phyloP scores from a whole-genome alignment of 805 yeast genomes.

The Phaffomyces thermotolerans region DNA sequence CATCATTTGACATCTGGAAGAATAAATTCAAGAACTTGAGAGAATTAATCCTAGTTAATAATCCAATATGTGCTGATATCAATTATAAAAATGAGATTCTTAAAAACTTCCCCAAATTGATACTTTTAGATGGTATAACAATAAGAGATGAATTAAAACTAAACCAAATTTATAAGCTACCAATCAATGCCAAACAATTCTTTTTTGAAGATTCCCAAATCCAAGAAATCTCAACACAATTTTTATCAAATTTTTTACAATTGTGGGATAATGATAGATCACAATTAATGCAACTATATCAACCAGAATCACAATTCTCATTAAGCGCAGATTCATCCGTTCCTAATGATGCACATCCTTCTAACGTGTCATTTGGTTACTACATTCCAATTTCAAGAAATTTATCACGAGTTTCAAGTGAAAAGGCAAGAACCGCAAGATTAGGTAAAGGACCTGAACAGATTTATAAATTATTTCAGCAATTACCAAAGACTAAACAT shows the following conservation, averaged over 20 bases:
- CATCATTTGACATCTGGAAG: slow-evolving; percentile 65
- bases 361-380: slow-evolving; percentile 47
- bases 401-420: slow-evolving; percentile 49
- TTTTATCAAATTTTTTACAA: slow-evolving; percentile 65
- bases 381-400: slow-evolving; percentile 76
- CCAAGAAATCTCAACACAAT: slow-evolving; percentile 65
- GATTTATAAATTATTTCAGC: slow-evolving; percentile 52
- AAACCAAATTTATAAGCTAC: slow-evolving; percentile 43
- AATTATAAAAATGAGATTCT: slow-evolving; percentile 55
- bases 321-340: slow-evolving; percentile 66
- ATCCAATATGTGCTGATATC: slow-evolving; percentile 54
- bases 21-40: slow-evolving; percentile 66
- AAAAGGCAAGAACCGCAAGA: slow-evolving; percentile 48
- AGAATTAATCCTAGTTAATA: slow-evolving; percentile 71
- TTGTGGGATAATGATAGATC: slow-evolving; percentile 77
- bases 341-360: slow-evolving; percentile 37
- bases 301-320: slow-evolving; percentile 80
- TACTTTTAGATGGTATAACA: slow-evolving; percentile 68
- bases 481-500: slow-evolving; percentile 77
- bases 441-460: slow-evolving; percentile 63
- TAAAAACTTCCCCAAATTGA: slow-evolving; percentile 69
- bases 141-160: slow-evolving; percentile 70
- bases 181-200: slow-evolving; percentile 49
- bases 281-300: slow-evolving; percentile 67
- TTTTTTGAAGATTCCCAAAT: slow-evolving; percentile 77